Evolutionary conservation across 345 rosid species (phyloP).

Genomic region (Chamaenerion angustifolium): DNA sequence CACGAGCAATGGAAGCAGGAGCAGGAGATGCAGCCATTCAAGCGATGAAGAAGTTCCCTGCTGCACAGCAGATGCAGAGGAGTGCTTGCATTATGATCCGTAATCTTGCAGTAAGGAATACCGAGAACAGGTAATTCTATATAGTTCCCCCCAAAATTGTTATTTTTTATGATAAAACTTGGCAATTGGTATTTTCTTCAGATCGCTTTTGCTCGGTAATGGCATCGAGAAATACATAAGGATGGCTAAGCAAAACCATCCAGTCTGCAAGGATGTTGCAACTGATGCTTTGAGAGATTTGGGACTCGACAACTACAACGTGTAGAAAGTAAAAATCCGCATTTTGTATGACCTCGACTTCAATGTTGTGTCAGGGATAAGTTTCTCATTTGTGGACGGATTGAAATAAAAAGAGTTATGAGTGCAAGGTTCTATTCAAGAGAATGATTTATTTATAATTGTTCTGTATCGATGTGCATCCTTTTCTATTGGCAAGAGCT

Average conservation of each 20-base stretch:
- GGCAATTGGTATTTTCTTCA: conserved; percentile 12
- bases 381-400: too few relatives aligned
- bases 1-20: conserved; percentile 80
- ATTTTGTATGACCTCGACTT: background rate
- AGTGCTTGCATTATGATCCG: conserved; percentile 81
- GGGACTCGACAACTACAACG: conserved; percentile 71
- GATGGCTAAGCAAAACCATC: conserved; percentile 61
- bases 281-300: conserved; percentile 84
- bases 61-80: conserved; percentile 53
- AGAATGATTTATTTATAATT: too few relatives aligned
- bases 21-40: conserved; percentile 82
- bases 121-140: conserved; percentile 63
- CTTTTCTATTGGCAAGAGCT: too few relatives aligned
- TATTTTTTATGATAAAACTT: background rate
- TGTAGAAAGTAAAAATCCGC: conserved; percentile 11
- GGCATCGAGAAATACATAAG: conserved; percentile 66
- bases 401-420: too few relatives aligned
- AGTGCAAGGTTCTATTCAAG: too few relatives aligned
- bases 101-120: conserved; percentile 71
- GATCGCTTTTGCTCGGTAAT: conserved; percentile 47
- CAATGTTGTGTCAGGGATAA: too few relatives aligned
- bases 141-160: background rate
- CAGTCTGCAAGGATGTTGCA: conserved; percentile 60
- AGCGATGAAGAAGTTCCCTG: conserved; percentile 76
- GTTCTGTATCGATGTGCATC: too few relatives aligned